These are phyloP conservation scores for Chrysoporthe austroafricana DNA, from an alignment of 2,329 filamentous ascomycete genomes.

Conservation along the genomic window DNA sequence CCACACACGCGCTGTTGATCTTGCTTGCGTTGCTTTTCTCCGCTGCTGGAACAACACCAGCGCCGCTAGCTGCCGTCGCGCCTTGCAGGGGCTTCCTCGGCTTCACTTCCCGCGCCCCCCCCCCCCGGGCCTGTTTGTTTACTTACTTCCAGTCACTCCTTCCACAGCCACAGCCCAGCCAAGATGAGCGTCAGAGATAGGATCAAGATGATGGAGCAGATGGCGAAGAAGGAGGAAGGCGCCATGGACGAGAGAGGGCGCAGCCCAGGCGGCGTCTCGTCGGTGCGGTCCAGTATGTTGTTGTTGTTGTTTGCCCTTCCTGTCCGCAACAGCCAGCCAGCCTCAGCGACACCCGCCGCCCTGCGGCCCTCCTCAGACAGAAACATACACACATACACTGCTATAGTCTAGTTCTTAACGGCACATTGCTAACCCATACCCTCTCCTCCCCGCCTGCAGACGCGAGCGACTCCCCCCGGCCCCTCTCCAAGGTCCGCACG, in stretches of 20 bases:
- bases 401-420: not conserved
- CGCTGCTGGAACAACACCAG: not conserved
- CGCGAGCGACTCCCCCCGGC: conserved; percentile 59
- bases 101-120: not conserved
- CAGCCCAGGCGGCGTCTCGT: conserved; percentile 59
- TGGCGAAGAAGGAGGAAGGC: conserved; percentile 72
- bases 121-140: not conserved
- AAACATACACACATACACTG: not conserved
- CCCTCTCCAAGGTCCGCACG: conserved; percentile 74
- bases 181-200: conserved; percentile 69
- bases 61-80: not conserved
- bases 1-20: conserved; percentile 34
- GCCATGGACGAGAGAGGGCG: conserved; percentile 72
- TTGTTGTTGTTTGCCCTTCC: not conserved
- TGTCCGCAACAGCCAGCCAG: no score
- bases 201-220: conserved; percentile 24
- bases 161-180: conserved; percentile 36
- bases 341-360: not conserved
- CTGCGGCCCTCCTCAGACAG: not conserved
- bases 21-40: conserved; percentile 6
- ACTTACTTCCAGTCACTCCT: conserved; percentile 13
- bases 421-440: conserved; percentile 15
- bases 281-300: conserved; percentile 45
- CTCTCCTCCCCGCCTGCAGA: conserved; percentile 29
- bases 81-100: not conserved